Conservation (phyloP, 176 grass and related monocot species). For the Pontederia crassipes region DNA sequence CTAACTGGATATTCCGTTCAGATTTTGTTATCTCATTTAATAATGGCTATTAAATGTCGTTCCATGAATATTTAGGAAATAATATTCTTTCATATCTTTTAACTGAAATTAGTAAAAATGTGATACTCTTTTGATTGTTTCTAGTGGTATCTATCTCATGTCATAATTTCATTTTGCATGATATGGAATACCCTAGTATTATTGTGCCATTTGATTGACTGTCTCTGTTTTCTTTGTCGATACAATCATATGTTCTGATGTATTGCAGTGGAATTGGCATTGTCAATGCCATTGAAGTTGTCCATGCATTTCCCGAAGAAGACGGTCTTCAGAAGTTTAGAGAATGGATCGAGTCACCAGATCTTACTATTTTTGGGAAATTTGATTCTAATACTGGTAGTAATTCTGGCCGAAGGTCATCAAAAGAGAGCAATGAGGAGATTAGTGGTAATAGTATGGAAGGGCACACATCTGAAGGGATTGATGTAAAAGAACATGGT, state of each 20-base stretch:
- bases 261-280: conserved; percentile 90
- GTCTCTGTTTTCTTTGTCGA: conserved; percentile 7
- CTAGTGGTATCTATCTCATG: no score
- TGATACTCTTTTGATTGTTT: no score
- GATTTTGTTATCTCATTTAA: no score
- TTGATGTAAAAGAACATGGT: conserved; percentile 15
- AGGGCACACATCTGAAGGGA: conserved; percentile 16
- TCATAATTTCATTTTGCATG: no score
- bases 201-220: not conserved
- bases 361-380: conserved; percentile 72
- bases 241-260: conserved; percentile 11
- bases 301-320: conserved; percentile 87
- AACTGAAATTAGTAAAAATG: no score
- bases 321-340: conserved; percentile 82
- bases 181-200: not conserved
- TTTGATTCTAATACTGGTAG: conserved; percentile 33
- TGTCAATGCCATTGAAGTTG: conserved; percentile 97
- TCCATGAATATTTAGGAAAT: no score
- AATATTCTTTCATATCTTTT: no score
- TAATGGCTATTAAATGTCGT: no score
- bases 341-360: conserved; percentile 96
- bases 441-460: conserved; percentile 26
- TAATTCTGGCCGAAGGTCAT: conserved; percentile 44
- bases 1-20: no score
- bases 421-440: conserved; percentile 27